Conservation (phyloP, 805 yeast species). For the Ogataea nakhonphanomensis region DNA sequence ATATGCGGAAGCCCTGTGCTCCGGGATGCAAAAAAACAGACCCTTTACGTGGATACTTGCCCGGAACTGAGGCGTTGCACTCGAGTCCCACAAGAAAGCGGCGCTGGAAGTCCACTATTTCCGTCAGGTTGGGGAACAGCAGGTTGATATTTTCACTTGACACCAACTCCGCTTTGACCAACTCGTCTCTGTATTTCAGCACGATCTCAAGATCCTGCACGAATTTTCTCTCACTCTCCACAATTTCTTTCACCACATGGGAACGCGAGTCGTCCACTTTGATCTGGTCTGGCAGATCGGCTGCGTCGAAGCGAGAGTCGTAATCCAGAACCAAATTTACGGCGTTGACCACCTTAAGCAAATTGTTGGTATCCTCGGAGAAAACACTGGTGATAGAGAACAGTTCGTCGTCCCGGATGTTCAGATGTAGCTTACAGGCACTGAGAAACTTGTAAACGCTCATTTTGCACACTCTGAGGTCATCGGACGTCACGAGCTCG, state of each 20-base stretch:
- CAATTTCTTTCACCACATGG: constrained; percentile 77
- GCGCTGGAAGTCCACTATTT: constrained; percentile 87
- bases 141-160: constrained; percentile 76
- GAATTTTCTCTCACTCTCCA: constrained; percentile 88
- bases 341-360: constrained; percentile 70
- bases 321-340: constrained; percentile 45
- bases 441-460: constrained; percentile 85
- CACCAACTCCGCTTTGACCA: constrained; percentile 61
- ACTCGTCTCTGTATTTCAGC: constrained; percentile 61
- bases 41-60: constrained; percentile 79
- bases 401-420: constrained; percentile 73
- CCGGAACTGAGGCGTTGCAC: constrained; percentile 74
- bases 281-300: constrained; percentile 23
- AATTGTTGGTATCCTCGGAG: constrained; percentile 73
- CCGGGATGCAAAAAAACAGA: constrained; percentile 84
- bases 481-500: constrained; percentile 70
- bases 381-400: constrained; percentile 90
- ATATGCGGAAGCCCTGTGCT: constrained; percentile 72
- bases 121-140: constrained; percentile 80
- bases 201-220: constrained; percentile 86
- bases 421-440: constrained; percentile 76
- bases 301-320: constrained; percentile 13
- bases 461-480: constrained; percentile 78
- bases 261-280: constrained; percentile 55
- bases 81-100: constrained; percentile 85